A percentile compares a stretch with the other conserved stretches of the same genome.
Conservation (phyloP, 129 eudicot species). For the carrot (Daucus carota) region DH1_v3.0 NC_030381.2:21984501-21985000, state of each 20-base stretch:
- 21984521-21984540: not conserved
- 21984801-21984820: conserved; percentile 21
- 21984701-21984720: not conserved
- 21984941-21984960: conserved; percentile 90
- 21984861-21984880: conserved; percentile 56
- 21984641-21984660: conserved; percentile 96
- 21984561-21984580: conserved; percentile 56
- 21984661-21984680: conserved; percentile 79
- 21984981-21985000: conserved; percentile 49
- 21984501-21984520: no score
- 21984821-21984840: conserved; percentile 57
- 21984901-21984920: conserved; percentile 36
- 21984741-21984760: not conserved
- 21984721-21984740: not conserved
- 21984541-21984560: conserved; percentile 21
- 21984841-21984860: conserved; percentile 81
- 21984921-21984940: conserved; percentile 56
- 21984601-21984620: conserved; percentile 46
- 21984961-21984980: conserved; percentile 89
- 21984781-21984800: not conserved
- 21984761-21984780: not conserved
- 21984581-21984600: conserved; percentile 77
- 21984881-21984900: conserved; percentile 41
- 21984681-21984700: conserved; percentile 46
- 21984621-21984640: conserved; percentile 64